A percentile compares a stretch with the other conserved stretches of the same genome.
Evolutionary conservation across 2,329 filamentous ascomycete genomes (phyloP).

Genomic region (Aspergillus tamarii): DNA sequence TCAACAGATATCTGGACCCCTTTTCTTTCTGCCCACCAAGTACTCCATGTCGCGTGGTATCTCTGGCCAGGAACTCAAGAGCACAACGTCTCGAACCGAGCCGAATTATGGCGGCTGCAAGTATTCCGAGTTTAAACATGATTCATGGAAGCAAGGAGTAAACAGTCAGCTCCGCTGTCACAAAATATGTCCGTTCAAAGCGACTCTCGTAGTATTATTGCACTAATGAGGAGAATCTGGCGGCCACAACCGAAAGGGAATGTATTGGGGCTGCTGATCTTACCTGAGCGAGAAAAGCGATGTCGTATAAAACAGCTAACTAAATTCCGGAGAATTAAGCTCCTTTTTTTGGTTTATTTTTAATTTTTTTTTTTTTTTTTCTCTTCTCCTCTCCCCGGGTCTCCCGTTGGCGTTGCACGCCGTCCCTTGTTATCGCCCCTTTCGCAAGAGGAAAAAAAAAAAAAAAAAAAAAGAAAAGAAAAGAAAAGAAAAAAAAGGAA

Average conservation of each 20-base stretch:
- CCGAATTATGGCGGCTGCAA: slow-evolving; percentile 15
- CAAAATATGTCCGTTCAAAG: slow-evolving; percentile 5
- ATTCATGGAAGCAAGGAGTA: background rate
- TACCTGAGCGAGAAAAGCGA: slow-evolving; percentile 8
- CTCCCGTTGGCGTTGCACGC: slow-evolving; percentile 4
- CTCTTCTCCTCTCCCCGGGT: background rate
- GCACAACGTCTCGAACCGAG: slow-evolving; percentile 20
- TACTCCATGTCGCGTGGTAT: slow-evolving; percentile 16
- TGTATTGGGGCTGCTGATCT: slow-evolving; percentile 17
- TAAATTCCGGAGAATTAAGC: slow-evolving; percentile 6
- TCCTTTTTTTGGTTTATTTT: background rate
- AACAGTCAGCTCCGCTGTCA: slow-evolving; percentile 1
- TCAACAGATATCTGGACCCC: background rate
- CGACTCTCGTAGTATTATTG: background rate
- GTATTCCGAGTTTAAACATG: slow-evolving; percentile 10
- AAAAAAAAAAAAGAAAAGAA: background rate
- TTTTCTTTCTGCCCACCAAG: slow-evolving; percentile 2
- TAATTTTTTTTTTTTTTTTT: background rate
- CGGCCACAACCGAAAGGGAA: slow-evolving; percentile 10
- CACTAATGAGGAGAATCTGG: slow-evolving; percentile 1
- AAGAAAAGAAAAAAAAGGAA: background rate
- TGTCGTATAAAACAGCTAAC: slow-evolving; percentile 12
- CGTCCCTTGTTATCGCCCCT: slow-evolving; percentile 5
- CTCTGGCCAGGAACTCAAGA: slow-evolving; percentile 5
- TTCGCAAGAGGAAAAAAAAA: background rate